Conservation (phyloP, 768 basidiomycete genomes). For the Cantharellus cinnabarinus region DNA sequence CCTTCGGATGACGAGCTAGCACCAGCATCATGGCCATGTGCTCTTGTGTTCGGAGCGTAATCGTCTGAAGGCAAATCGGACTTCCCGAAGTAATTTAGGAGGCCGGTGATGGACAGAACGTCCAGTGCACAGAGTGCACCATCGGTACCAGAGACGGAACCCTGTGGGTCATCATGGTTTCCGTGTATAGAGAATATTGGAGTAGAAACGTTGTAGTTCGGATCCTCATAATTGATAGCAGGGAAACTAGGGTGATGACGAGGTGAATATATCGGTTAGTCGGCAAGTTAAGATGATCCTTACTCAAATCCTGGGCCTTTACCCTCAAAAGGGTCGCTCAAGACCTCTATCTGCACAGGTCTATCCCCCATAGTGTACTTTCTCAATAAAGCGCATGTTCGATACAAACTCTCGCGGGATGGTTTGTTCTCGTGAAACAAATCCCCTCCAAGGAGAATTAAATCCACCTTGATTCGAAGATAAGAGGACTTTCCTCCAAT, state of each 20-base stretch:
- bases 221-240: slow-evolving; percentile 91
- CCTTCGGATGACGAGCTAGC: slow-evolving; percentile 21
- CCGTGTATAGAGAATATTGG: slow-evolving; percentile 98
- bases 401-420: slow-evolving; percentile 72
- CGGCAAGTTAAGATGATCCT: slow-evolving; percentile 14
- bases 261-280: background rate
- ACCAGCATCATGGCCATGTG: slow-evolving; percentile 12
- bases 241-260: slow-evolving; percentile 47
- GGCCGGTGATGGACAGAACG: slow-evolving; percentile 78
- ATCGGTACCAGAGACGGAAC: slow-evolving; percentile 44
- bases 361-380: slow-evolving; percentile 80
- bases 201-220: slow-evolving; percentile 85
- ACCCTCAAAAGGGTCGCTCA: slow-evolving; percentile 86
- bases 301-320: slow-evolving; percentile 70
- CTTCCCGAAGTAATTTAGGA: slow-evolving; percentile 97
- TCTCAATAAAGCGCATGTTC: slow-evolving; percentile 70
- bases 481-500: background rate
- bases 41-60: slow-evolving; percentile 38
- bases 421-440: slow-evolving; percentile 97
- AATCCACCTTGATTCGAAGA: slow-evolving; percentile 50
- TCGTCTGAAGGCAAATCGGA: slow-evolving; percentile 57
- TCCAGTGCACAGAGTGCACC: slow-evolving; percentile 93
- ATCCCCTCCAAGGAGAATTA: slow-evolving; percentile 86
- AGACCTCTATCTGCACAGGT: slow-evolving; percentile 73
- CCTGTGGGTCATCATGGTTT: slow-evolving; percentile 98